Evolutionary conservation across 805 yeast genomes (phyloP).

Genomic region (Metschnikowia arizonensis): DNA sequence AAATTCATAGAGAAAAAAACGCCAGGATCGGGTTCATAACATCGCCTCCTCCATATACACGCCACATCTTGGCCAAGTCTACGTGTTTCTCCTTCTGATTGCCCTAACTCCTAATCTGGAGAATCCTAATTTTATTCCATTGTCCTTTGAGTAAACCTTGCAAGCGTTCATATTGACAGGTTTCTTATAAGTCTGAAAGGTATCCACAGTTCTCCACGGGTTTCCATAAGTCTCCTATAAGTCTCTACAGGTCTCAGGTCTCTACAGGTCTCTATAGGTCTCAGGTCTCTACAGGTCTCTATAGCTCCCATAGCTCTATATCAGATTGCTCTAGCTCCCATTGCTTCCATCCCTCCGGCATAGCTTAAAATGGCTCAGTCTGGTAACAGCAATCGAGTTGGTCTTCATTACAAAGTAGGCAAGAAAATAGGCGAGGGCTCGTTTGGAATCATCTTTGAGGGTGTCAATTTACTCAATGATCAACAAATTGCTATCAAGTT

Average conservation of each 20-base stretch:
- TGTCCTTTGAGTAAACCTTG: not conserved
- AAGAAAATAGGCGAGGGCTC: constrained; percentile 98
- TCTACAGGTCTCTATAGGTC: no score
- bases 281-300: no score
- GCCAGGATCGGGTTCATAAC: not conserved
- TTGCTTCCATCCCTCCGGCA: no score
- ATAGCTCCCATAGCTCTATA: no score
- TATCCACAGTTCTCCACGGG: no score
- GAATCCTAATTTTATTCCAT: not conserved
- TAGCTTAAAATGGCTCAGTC: constrained; percentile 30
- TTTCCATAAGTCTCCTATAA: no score
- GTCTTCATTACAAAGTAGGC: constrained; percentile 94
- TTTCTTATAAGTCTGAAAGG: no score
- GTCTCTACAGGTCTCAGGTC: no score
- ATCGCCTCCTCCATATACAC: not conserved
- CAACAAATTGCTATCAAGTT: constrained; percentile 95
- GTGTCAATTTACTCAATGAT: constrained; percentile 85
- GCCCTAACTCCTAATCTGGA: not conserved
- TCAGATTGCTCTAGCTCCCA: no score
- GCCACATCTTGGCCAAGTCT: not conserved
- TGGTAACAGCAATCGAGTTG: constrained; percentile 65
- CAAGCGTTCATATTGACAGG: not conserved
- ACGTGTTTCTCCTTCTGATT: not conserved
- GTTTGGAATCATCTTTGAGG: constrained; percentile 96
- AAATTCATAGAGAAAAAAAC: constrained; percentile 3